These are phyloP conservation scores for Flaveria floridana DNA, from an alignment of 140 eudicot species.

Conservation along the genomic window DNA sequence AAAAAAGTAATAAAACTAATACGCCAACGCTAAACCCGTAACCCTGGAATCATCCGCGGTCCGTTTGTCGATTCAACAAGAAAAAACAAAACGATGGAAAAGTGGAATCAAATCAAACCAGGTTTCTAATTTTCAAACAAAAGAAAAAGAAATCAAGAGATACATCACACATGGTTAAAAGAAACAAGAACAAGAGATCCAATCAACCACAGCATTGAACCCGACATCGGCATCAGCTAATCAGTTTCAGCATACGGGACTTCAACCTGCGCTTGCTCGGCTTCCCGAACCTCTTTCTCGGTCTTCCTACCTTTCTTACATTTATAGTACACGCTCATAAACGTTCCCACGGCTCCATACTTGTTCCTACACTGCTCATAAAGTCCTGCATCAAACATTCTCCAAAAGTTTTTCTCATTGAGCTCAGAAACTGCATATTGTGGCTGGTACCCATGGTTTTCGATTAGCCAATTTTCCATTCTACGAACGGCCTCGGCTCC, in stretches of 20 bases:
- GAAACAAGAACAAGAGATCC: neutral
- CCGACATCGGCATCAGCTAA: slow-evolving; percentile 12
- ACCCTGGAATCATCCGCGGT: neutral
- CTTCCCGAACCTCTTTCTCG: slow-evolving; percentile 92
- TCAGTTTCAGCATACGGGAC: slow-evolving; percentile 63
- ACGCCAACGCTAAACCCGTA: neutral
- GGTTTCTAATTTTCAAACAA: slow-evolving; percentile 17
- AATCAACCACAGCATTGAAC: neutral
- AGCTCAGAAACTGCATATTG: slow-evolving; percentile 88
- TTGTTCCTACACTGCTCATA: slow-evolving; percentile 69
- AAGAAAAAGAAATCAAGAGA: neutral
- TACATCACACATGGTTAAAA: neutral
- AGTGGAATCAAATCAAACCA: slow-evolving; percentile 12
- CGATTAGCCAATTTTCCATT: slow-evolving; percentile 82
- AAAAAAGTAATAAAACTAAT: neutral
- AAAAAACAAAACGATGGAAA: neutral
- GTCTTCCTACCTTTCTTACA: slow-evolving; percentile 93
- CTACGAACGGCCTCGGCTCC: slow-evolving; percentile 65
- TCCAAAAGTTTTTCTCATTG: slow-evolving; percentile 78
- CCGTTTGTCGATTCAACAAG: neutral
- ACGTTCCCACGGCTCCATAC: slow-evolving; percentile 87
- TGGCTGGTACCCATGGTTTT: slow-evolving; percentile 86
- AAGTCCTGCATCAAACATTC: slow-evolving; percentile 82
- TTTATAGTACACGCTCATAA: slow-evolving; percentile 91
- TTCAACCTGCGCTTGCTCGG: slow-evolving; percentile 78